Base-by-base conservation (phyloP, 2,329 filamentous ascomycete species). In the Sclerotinia sclerotiorum region DNA sequence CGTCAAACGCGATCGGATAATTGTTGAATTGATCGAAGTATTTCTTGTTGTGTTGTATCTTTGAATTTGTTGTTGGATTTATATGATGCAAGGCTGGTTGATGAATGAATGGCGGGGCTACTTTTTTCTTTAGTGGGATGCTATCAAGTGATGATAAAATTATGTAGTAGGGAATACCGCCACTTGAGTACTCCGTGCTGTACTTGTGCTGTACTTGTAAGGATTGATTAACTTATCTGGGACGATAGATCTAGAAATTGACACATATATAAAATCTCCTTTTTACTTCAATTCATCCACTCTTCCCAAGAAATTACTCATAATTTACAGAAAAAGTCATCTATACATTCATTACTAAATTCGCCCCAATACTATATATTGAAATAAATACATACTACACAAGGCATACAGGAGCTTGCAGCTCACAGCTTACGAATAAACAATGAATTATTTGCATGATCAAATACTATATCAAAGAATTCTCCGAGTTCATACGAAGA, bases 61-160 rank as follows among this genome's bases (percentile, higher is more conserved):
- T 24, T 48, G 44, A 39, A 3, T 7, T 51, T 27, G 60, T 51
- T 51, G 29, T 46, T 63, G 60, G n/a, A 39, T 63, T 35, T 24
- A 51, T 51, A 19, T 49, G 27, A 68, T 54, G 35, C 5, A 63
- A 63, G 48, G 57, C 48, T 63, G 52, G 19, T 66, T 32, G n/a
- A 24, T 49, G n/a, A 21, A 42, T 42, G 46, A 46, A 49, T 49
- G 54, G 65, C 55, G 52, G 63, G 63, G 52, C 63, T 27, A 58
- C 39, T 62, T 62, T 64, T 60, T 48, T 32, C 42, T 48, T 46
- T 0, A 52, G 39, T 32, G 63, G 51, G 49, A 65, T 58, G 19
- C 5, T 15, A 46, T 56, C 32, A n/a, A 65, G 24, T 65, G 63
- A 15, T 65, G 63, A 15, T 39, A 51, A 51, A 42, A 13, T 42